A percentile compares a stretch with the other conserved stretches of the same genome.
Conservation (phyloP, 2,329 filamentous ascomycete genomes). For the Tolypocladium nubicola region DNA sequence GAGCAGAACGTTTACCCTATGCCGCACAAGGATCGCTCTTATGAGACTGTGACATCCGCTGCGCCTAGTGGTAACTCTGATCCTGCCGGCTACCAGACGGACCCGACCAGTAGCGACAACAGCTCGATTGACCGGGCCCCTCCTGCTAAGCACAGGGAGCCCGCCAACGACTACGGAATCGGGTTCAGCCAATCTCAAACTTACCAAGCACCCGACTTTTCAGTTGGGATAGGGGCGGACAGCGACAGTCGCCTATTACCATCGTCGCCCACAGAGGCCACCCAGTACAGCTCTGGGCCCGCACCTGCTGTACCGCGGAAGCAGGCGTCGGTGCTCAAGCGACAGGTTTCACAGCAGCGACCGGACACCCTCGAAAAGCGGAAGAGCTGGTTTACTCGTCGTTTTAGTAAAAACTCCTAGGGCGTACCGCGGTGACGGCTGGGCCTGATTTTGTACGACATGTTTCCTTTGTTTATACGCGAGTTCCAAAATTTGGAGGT, state of each 20-base stretch:
- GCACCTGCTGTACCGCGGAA: conserved; percentile 15
- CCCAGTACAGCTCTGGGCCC: conserved; percentile 7
- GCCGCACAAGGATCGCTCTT: conserved; percentile 63
- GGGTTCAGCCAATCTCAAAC: conserved; percentile 34
- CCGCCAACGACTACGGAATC: conserved; percentile 55
- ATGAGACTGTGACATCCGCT: conserved; percentile 77
- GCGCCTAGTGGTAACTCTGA: conserved; percentile 67
- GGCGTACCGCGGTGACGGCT: background rate
- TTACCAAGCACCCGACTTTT: conserved; percentile 31
- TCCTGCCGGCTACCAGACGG: conserved; percentile 69
- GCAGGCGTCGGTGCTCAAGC: conserved; percentile 15
- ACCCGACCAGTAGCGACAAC: conserved; percentile 81
- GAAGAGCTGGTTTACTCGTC: conserved; percentile 80
- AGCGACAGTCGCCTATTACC: conserved; percentile 12
- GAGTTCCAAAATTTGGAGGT: conserved; percentile 1
- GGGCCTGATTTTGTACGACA: background rate
- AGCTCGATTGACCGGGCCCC: conserved; percentile 74
- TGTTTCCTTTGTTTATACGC: background rate
- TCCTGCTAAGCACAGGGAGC: conserved; percentile 41
- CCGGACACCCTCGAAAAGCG: conserved; percentile 50
- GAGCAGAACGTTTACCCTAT: conserved; percentile 39
- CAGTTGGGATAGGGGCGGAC: conserved; percentile 15
- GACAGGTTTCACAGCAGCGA: conserved; percentile 12
- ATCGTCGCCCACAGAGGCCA: conserved; percentile 11
- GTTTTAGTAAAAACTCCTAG: conserved; percentile 55